Percentiles rank a stretch among this genome's conserved stretches.
Conservation (phyloP, 2,329 filamentous ascomycete species). For the Coniosporium tulheliwenetii region DNA sequence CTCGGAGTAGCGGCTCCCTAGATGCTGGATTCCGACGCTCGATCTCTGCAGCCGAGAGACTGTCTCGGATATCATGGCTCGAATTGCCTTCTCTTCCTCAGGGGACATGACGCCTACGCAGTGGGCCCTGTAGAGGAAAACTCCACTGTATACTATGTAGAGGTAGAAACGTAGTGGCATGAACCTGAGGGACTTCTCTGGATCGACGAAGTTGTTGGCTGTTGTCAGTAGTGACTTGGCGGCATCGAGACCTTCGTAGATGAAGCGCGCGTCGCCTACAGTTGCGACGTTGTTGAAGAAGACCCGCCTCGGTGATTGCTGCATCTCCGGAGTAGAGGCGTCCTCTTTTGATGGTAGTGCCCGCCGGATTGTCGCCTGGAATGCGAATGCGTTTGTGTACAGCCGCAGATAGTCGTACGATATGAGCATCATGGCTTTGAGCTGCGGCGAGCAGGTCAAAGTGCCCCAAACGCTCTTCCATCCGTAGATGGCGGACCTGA, state of each 20-base stretch:
- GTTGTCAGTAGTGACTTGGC: constrained; percentile 34
- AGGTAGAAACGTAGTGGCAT: constrained; percentile 34
- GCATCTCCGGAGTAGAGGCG: constrained; percentile 9
- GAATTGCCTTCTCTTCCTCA: constrained; percentile 30
- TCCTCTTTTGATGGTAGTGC: constrained; percentile 18
- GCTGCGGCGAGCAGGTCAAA: constrained; percentile 47
- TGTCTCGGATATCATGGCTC: constrained; percentile 30
- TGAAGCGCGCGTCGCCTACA: constrained; percentile 32
- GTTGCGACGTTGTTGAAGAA: constrained; percentile 34
- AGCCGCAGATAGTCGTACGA: constrained; percentile 59
- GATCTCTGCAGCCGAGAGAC: constrained; percentile 26
- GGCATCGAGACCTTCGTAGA: constrained; percentile 33
- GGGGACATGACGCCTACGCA: constrained; percentile 30
- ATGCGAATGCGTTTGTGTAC: constrained; percentile 63
- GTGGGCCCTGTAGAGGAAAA: constrained; percentile 32
- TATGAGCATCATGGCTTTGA: constrained; percentile 52
- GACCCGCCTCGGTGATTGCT: constrained; percentile 24
- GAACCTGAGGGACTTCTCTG: constrained; percentile 24
- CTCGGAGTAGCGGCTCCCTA: constrained; percentile 29
- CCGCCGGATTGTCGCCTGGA: constrained; percentile 48
- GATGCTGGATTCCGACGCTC: constrained; percentile 28
- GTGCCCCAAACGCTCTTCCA: constrained; percentile 60
- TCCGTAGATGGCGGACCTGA: constrained; percentile 49
- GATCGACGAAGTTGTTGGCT: constrained; percentile 33
- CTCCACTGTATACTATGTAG: constrained; percentile 32